Percentiles rank a stretch among this genome's conserved stretches.
Evolutionary conservation across 108 stramenopile genomes (phyloP).

Genomic region (Cyclotella choctawhatcheeana): DNA sequence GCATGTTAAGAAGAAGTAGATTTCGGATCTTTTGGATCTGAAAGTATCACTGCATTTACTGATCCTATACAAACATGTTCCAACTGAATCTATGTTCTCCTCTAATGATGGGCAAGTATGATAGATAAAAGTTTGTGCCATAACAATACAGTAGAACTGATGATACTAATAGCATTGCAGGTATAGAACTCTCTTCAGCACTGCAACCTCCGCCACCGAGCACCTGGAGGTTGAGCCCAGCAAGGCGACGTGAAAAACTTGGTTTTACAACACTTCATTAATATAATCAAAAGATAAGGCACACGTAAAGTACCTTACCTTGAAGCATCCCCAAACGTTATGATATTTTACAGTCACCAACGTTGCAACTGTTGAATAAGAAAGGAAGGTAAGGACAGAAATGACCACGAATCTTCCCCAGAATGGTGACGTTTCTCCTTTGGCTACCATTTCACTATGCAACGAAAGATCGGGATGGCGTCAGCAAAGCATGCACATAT

Average conservation of each 20-base stretch:
- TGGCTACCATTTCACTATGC: conserved; percentile 50
- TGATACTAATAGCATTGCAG: conserved; percentile 31
- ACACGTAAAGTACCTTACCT: neutral
- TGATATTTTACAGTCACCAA: conserved; percentile 47
- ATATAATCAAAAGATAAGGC: no score
- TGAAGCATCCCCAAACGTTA: conserved; percentile 48
- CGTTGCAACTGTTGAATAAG: conserved; percentile 46
- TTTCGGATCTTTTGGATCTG: no score
- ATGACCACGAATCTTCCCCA: conserved; percentile 36
- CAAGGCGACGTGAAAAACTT: no score
- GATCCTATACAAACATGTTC: conserved; percentile 32
- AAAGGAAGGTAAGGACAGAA: conserved; percentile 43
- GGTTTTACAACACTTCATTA: no score
- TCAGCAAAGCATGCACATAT: no score
- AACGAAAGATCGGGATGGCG: no score
- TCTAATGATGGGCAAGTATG: conserved; percentile 45
- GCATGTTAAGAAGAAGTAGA: no score
- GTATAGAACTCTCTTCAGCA: conserved; percentile 34
- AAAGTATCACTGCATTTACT: no score
- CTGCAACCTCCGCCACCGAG: conserved; percentile 48
- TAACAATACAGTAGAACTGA: conserved; percentile 44
- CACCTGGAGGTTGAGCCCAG: neutral
- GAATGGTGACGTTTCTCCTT: conserved; percentile 38
- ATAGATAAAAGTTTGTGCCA: conserved; percentile 47
- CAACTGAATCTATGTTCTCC: conserved; percentile 42